Conservation (phyloP, 2,329 filamentous ascomycete species). For the Sclerotinia subarctica region DNA sequence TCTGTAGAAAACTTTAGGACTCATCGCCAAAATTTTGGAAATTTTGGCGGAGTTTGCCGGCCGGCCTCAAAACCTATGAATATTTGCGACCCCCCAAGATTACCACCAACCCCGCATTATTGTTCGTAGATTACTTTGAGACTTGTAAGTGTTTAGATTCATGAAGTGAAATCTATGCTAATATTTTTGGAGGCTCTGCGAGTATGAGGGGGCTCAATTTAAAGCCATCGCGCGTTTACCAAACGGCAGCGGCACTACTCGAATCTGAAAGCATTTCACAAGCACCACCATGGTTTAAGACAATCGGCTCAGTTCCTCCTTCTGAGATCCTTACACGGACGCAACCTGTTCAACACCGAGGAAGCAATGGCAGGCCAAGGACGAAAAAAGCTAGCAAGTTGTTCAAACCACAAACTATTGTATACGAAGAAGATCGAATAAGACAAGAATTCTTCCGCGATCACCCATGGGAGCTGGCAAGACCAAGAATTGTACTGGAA, state of each 20-base stretch:
- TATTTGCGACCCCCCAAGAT: slow-evolving; percentile 12
- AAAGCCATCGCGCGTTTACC: slow-evolving; percentile 47
- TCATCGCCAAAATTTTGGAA: slow-evolving; percentile 18
- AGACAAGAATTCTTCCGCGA: slow-evolving; percentile 83
- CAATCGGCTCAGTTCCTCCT: slow-evolving; percentile 46
- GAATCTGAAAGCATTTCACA: slow-evolving; percentile 43
- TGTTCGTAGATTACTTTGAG: slow-evolving; percentile 3
- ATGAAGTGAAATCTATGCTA: not conserved
- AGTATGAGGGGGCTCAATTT: slow-evolving; percentile 38
- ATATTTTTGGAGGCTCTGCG: not conserved
- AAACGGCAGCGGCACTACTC: slow-evolving; percentile 46
- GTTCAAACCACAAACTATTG: slow-evolving; percentile 75
- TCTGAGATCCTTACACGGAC: slow-evolving; percentile 56
- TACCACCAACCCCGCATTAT: slow-evolving; percentile 14
- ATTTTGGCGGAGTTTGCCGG: slow-evolving; percentile 17
- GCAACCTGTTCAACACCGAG: slow-evolving; percentile 48
- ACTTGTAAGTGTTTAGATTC: not conserved
- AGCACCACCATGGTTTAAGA: slow-evolving; percentile 38
- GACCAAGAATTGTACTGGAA: slow-evolving; percentile 82
- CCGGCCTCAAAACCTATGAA: slow-evolving; percentile 14
- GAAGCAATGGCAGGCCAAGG: slow-evolving; percentile 37
- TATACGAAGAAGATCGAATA: slow-evolving; percentile 79
- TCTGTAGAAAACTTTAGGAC: slow-evolving; percentile 17
- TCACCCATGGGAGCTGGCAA: slow-evolving; percentile 94
- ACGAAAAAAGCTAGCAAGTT: slow-evolving; percentile 66